These are phyloP conservation scores for Aechmea fasciata DNA, from an alignment of 176 grass and related monocot genomes.

Conservation along the genomic window DNA sequence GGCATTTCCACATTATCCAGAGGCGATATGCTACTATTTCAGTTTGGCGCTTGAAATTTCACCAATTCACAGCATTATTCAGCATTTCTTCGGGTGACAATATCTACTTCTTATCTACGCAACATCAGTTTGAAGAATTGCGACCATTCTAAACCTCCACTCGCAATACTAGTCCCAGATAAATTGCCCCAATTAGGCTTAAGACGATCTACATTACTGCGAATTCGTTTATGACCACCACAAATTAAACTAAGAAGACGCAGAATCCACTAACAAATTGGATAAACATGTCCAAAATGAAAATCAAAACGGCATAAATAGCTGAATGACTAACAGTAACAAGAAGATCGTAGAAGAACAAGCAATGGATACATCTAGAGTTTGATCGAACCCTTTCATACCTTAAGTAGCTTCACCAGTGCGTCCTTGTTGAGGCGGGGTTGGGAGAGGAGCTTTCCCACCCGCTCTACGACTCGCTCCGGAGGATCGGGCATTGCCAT, in stretches of 20 bases:
- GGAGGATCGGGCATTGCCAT: constrained; percentile 15
- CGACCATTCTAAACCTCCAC: background rate
- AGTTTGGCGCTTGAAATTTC: too few species aligned
- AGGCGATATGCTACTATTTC: too few species aligned
- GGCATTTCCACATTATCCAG: too few species aligned
- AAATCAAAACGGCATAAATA: background rate
- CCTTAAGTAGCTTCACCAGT: constrained; percentile 87
- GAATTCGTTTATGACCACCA: background rate
- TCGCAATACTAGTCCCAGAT: background rate
- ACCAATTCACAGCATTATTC: background rate
- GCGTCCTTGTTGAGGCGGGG: constrained; percentile 79
- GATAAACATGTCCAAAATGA: background rate
- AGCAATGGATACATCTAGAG: background rate
- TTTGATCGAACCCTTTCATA: background rate
- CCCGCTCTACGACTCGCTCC: constrained; percentile 44
- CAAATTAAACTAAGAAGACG: background rate
- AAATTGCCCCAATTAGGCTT: background rate
- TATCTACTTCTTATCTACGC: background rate
- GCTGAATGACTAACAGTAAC: background rate
- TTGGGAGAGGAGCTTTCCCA: constrained; percentile 64
- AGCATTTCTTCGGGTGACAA: background rate
- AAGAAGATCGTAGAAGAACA: background rate
- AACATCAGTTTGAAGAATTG: background rate
- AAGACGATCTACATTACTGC: background rate
- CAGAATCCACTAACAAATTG: background rate